Percentiles rank a stretch among this genome's conserved stretches.
Evolutionary conservation across 257 asterid species (phyloP).

Genomic region (Solanum bulbocastanum): DNA sequence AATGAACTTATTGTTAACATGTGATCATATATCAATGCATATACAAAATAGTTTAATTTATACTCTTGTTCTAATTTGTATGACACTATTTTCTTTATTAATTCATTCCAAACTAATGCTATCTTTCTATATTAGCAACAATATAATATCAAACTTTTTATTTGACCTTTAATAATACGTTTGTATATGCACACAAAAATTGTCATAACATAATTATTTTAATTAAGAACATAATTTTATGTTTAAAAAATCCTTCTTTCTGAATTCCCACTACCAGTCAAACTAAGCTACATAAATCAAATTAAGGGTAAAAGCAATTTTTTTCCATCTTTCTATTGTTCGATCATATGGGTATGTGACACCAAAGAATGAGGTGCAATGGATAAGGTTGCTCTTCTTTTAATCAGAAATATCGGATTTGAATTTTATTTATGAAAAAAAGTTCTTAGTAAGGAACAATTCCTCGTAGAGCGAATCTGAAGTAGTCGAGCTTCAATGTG

Average conservation of each 20-base stretch:
- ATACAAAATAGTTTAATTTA: neutral
- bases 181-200: neutral
- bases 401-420: fast-evolving
- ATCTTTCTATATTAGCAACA: neutral
- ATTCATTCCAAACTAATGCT: neutral
- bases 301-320: neutral
- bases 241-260: neutral
- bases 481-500: too few relatives aligned
- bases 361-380: too few relatives aligned
- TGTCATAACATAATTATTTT: neutral
- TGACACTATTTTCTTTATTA: neutral
- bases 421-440: too few relatives aligned
- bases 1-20: neutral
- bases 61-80: neutral
- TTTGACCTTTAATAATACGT: neutral
- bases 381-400: too few relatives aligned
- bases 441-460: too few relatives aligned
- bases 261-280: neutral
- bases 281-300: neutral
- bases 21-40: neutral
- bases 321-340: neutral
- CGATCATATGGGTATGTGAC: neutral
- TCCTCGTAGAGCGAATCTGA: too few relatives aligned
- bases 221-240: neutral
- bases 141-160: neutral